Conservation (phyloP, 1,284 basidiomycete species). For the Sanghuangporus weigelae region DNA sequence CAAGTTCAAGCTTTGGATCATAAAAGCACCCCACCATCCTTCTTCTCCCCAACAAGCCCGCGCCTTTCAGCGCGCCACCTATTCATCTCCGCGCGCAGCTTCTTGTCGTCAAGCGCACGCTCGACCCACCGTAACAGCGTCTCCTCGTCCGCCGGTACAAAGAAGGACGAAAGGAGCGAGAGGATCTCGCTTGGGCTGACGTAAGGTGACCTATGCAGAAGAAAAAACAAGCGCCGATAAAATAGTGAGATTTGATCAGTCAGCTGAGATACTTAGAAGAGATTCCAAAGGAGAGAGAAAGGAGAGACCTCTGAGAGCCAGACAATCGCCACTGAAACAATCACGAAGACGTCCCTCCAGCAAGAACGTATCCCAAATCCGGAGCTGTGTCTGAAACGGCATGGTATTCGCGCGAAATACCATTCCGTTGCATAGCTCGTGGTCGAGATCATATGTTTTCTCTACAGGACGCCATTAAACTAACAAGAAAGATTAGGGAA, state of each 20-base stretch:
- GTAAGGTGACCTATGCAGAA: conserved; percentile 68
- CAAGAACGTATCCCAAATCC: conserved; percentile 93
- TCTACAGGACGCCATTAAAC: conserved; percentile 27
- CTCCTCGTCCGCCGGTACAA: conserved; percentile 86
- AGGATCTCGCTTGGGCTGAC: conserved; percentile 74
- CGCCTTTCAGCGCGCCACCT: conserved; percentile 73
- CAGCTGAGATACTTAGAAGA: conserved; percentile 2
- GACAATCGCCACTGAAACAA: conserved; percentile 81
- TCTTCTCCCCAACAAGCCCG: conserved; percentile 58
- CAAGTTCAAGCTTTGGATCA: conserved; percentile 29
- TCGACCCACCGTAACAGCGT: conserved; percentile 76
- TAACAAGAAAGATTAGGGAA: not conserved
- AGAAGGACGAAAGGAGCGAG: conserved; percentile 86
- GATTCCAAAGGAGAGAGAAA: not conserved
- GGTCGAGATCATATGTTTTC: conserved; percentile 84
- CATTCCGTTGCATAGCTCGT: conserved; percentile 97
- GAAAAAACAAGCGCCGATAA: not conserved
- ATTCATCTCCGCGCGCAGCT: conserved; percentile 60
- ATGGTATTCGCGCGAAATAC: conserved; percentile 98
- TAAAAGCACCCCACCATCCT: conserved; percentile 59
- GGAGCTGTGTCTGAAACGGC: conserved; percentile 92
- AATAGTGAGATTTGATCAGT: not conserved
- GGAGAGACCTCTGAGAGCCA: conserved; percentile 75
- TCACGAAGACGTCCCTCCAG: conserved; percentile 84
- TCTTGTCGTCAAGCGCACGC: conserved; percentile 64